These are phyloP conservation scores for Penicillium steckii DNA, from an alignment of 495 filamentous ascomycete species.

Conservation along the genomic window DNA sequence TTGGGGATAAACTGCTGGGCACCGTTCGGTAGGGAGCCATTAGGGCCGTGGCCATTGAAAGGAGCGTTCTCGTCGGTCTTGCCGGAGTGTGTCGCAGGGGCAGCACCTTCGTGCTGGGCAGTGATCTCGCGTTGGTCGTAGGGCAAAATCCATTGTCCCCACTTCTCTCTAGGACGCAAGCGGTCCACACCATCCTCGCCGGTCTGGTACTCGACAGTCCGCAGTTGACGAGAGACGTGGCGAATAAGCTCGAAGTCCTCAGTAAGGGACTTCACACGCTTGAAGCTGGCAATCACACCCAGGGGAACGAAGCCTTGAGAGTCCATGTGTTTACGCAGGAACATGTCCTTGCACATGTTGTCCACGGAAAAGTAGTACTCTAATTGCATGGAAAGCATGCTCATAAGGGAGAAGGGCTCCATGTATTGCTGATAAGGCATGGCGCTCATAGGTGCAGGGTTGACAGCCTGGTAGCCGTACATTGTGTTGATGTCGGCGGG, in stretches of 20 bases:
- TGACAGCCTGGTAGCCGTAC: conserved; percentile 52
- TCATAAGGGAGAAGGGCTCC: conserved; percentile 54
- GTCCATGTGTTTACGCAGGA: conserved; percentile 88
- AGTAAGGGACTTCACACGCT: conserved; percentile 74
- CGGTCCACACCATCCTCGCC: conserved; percentile 74
- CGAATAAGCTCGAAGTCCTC: conserved; percentile 72
- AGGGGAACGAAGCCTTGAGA: conserved; percentile 88
- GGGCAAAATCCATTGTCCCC: conserved; percentile 76
- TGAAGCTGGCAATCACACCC: conserved; percentile 74
- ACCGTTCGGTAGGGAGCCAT: conserved; percentile 24
- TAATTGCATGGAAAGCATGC: conserved; percentile 68
- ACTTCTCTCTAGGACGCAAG: conserved; percentile 73
- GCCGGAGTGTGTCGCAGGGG: conserved; percentile 15
- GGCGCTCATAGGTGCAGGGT: conserved; percentile 59
- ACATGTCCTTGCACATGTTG: conserved; percentile 93
- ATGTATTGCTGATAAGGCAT: conserved; percentile 60
- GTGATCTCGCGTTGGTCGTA: conserved; percentile 58
- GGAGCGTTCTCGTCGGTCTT: conserved; percentile 29
- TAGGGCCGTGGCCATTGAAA: conserved; percentile 26
- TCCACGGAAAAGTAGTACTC: conserved; percentile 94
- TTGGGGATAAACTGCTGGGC: conserved; percentile 35
- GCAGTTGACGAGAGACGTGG: conserved; percentile 67
- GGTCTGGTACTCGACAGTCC: conserved; percentile 64
- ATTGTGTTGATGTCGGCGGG: conserved; percentile 42
- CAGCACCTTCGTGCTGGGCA: conserved; percentile 59